These are phyloP conservation scores for Allantophomopsis cytisporea DNA, from an alignment of 2,329 filamentous ascomycete species.

Conservation along the genomic window DNA sequence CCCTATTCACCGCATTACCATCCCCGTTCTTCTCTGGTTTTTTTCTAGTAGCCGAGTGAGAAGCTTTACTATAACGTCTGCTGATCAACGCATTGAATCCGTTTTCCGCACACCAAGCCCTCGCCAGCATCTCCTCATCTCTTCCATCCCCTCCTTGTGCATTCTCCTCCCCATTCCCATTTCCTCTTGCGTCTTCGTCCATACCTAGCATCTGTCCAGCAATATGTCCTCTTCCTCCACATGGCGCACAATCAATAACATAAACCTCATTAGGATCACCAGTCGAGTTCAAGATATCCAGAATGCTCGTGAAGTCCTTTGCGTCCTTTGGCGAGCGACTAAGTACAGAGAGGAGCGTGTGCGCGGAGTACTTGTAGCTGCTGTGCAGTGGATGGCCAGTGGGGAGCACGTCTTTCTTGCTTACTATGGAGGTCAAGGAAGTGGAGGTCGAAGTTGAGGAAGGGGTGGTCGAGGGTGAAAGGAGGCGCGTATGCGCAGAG, in stretches of 20 bases:
- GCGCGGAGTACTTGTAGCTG: conserved; percentile 43
- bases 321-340: conserved; percentile 12
- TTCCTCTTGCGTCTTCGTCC: not conserved
- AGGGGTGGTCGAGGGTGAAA: not conserved
- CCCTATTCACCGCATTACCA: conserved; percentile 23
- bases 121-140: conserved; percentile 55
- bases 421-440: too few relatives aligned
- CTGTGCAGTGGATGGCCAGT: conserved; percentile 50
- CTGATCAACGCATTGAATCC: conserved; percentile 65
- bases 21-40: too few relatives aligned
- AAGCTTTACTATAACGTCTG: conserved; percentile 17
- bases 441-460: too few relatives aligned
- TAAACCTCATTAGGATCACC: too few relatives aligned
- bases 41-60: too few relatives aligned
- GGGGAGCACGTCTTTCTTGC: not conserved
- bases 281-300: not conserved
- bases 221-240: not conserved
- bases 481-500: conserved; percentile 38
- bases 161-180: conserved; percentile 2
- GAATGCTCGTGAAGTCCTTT: not conserved
- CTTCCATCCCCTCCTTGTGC: conserved; percentile 25
- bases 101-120: conserved; percentile 60
- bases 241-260: too few relatives aligned
- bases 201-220: not conserved
- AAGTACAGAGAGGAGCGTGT: conserved; percentile 36